Base-by-base conservation (phyloP, 345 rosid species). In the Limnanthes douglasii region DNA sequence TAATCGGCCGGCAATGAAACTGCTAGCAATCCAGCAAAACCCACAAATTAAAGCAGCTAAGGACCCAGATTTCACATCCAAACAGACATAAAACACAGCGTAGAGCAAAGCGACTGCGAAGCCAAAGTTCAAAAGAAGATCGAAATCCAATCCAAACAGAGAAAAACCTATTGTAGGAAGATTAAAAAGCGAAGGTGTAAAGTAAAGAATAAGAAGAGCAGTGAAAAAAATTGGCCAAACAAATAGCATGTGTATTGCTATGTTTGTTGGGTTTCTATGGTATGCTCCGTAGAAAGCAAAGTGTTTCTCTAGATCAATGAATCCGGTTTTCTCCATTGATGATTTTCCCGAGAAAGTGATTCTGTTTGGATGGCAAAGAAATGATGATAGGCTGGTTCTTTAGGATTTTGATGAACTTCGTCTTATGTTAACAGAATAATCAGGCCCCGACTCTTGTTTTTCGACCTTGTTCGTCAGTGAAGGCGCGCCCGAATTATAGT, bases 181-280 rank as follows among this genome's bases (percentile, higher is more conserved):
- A 11, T 52, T 15, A 17, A 65, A 63, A 5, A 69, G 60, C 12
- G 72, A n/a, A 29, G 77, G 86, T 2, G 73, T 58, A 37, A 65
- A 75, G 62, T 50, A 58, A 41, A 71, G 69, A 11, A 66, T 34
- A 25, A 75, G 50, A 36, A 63, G 35, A 30, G 69, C 48, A 14
- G 76, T 51, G 73, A 71, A 72, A 37, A 69, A 46, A 34, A 75
- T 75, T 4, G 86, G 80, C 80, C 77, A 75, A 17, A 75, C 86
- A 16, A 57, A 63, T 11, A 75, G 12, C 60, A 58, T 60, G 48
- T 75, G 86, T 11, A 75, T 48, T 29, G 35, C 12, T 19, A 75
- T 18, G 59, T 64, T 69, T 8, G 51, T 18, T 35, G 59, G 70
- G 37, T 57, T 64, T 50, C 54, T 54, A 34, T 68, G 75, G 40